Conservation (phyloP, 2,329 filamentous ascomycete species). For the Fusarium sp. region DNA sequence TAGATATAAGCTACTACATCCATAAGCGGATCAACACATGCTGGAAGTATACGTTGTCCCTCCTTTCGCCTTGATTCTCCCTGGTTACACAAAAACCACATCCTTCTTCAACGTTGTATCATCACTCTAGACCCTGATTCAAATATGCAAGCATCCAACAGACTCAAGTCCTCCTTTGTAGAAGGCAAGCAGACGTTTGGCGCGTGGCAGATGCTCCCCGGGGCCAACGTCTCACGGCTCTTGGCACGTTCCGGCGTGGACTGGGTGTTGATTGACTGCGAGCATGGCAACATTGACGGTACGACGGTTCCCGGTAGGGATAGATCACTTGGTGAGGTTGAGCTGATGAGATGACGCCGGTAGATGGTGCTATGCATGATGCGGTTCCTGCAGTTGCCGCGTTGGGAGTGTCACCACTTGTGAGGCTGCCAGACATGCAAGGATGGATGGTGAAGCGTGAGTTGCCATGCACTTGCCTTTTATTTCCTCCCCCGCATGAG, state of each 20-base stretch:
- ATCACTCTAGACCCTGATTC: background rate
- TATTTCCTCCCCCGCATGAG: background rate
- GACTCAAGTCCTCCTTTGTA: conserved; percentile 56
- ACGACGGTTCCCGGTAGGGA: background rate
- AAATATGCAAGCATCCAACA: conserved; percentile 55
- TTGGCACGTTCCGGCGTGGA: conserved; percentile 68
- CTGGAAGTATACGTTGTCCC: background rate
- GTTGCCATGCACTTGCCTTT: background rate
- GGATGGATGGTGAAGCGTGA: conserved; percentile 54
- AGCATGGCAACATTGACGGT: conserved; percentile 59
- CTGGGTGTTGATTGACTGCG: conserved; percentile 67
- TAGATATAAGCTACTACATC: background rate
- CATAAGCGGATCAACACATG: background rate
- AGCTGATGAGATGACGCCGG: background rate
- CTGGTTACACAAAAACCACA: background rate
- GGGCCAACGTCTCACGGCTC: conserved; percentile 64
- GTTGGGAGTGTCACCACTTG: conserved; percentile 50
- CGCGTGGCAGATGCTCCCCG: conserved; percentile 68
- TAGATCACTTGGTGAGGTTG: background rate
- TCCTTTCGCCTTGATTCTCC: background rate
- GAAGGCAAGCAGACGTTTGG: conserved; percentile 60
- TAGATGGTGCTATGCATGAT: conserved; percentile 59
- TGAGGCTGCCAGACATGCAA: conserved; percentile 59
- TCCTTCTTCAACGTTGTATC: background rate
- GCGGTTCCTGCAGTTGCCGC: conserved; percentile 59